These are phyloP conservation scores for Hemileia vastatrix DNA, from an alignment of 1,284 basidiomycete species.

Conservation along the genomic window DNA sequence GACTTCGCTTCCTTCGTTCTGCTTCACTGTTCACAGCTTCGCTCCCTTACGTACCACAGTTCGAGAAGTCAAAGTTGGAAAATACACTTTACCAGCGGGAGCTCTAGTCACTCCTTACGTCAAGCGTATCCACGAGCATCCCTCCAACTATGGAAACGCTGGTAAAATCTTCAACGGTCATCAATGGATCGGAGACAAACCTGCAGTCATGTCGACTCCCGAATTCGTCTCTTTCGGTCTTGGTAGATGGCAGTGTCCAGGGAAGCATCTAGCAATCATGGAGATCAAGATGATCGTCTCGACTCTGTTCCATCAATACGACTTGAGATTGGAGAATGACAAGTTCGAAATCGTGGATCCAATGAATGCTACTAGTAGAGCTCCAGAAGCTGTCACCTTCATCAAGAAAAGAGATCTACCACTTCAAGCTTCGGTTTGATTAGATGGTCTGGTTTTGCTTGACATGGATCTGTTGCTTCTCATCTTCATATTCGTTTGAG, in stretches of 20 bases:
- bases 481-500: too few relatives aligned
- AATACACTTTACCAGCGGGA: slow-evolving; percentile 16
- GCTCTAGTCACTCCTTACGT: slow-evolving; percentile 20
- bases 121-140: slow-evolving; percentile 21
- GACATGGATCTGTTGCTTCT: too few relatives aligned
- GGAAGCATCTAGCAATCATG: slow-evolving; percentile 19
- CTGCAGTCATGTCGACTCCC: slow-evolving; percentile 9
- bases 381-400: slow-evolving; percentile 1
- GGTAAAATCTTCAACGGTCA: slow-evolving; percentile 12
- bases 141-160: slow-evolving; percentile 1
- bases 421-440: background rate
- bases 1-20: background rate
- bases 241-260: slow-evolving; percentile 24
- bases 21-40: background rate
- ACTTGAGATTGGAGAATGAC: slow-evolving; percentile 4
- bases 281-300: slow-evolving; percentile 20
- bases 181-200: slow-evolving; percentile 17
- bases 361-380: slow-evolving; percentile 21
- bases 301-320: slow-evolving; percentile 14
- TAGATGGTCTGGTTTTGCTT: too few relatives aligned
- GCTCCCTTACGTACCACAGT: slow-evolving; percentile 19
- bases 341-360: slow-evolving; percentile 7
- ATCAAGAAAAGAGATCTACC: background rate
- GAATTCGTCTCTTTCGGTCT: slow-evolving; percentile 23
- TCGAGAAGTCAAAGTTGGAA: slow-evolving; percentile 12